A percentile compares a stretch with the other conserved stretches of the same genome.
Conservation (phyloP, 768 basidiomycete genomes). For the Psilocybe sp. region DNA sequence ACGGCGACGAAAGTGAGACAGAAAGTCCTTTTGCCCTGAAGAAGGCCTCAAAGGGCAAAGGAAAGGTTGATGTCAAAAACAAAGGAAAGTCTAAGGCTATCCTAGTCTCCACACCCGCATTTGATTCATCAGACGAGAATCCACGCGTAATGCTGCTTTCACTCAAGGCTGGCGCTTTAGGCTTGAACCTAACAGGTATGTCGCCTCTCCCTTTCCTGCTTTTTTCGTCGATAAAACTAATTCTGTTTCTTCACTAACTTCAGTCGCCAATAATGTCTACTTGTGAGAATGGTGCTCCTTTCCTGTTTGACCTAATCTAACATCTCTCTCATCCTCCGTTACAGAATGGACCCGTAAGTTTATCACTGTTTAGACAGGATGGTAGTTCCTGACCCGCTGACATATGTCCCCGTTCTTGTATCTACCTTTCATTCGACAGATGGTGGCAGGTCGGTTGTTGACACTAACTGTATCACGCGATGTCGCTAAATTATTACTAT, state of each 20-base stretch:
- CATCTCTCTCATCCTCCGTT: constrained; percentile 7
- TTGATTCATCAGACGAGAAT: no score
- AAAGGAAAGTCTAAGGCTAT: no score
- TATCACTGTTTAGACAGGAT: background rate
- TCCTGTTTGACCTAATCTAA: background rate
- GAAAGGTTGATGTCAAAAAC: constrained; percentile 20
- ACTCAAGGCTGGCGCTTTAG: constrained; percentile 63
- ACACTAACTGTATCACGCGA: background rate
- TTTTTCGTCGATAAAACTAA: background rate
- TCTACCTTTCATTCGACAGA: constrained; percentile 28
- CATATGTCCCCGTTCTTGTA: background rate
- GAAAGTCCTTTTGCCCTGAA: background rate
- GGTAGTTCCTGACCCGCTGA: background rate
- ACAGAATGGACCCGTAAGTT: constrained; percentile 81
- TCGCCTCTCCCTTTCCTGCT: background rate
- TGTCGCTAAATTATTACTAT: constrained; percentile 6
- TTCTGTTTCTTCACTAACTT: background rate
- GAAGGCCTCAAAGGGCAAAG: constrained; percentile 31
- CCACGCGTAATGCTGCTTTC: background rate
- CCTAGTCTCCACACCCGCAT: no score
- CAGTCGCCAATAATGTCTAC: constrained; percentile 82
- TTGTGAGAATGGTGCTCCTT: constrained; percentile 45
- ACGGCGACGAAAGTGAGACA: constrained; percentile 25
- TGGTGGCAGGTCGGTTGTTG: constrained; percentile 65
- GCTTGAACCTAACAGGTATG: constrained; percentile 73